Conservation (phyloP, 306 rosid species). For the Cucumis sativus region DNA sequence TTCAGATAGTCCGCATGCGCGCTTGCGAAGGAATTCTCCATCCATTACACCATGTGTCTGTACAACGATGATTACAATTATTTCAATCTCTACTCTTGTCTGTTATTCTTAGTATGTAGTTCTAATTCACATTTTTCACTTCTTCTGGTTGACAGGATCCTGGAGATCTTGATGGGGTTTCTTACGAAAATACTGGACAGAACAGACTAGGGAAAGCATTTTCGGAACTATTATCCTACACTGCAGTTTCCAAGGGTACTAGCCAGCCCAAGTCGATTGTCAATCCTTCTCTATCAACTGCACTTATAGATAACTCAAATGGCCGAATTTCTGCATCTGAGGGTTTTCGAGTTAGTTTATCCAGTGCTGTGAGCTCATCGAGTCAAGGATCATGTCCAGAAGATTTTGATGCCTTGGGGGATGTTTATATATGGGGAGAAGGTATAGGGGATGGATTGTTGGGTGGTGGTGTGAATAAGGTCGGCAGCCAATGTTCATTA, state of each 20-base stretch:
- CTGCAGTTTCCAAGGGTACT: slow-evolving; percentile 34
- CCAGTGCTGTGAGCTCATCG: slow-evolving; percentile 92
- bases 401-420: slow-evolving; percentile 70
- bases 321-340: slow-evolving; percentile 65
- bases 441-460: slow-evolving; percentile 58
- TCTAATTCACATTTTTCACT: slow-evolving; percentile 13
- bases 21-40: slow-evolving; percentile 46
- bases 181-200: slow-evolving; percentile 32
- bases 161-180: slow-evolving; percentile 34
- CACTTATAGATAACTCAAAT: slow-evolving; percentile 49
- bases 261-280: slow-evolving; percentile 36
- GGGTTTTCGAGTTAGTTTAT: slow-evolving; percentile 65
- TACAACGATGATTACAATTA: slow-evolving; percentile 14
- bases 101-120: neutral
- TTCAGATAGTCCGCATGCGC: slow-evolving; percentile 46
- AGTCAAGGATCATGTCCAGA: slow-evolving; percentile 83
- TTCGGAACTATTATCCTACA: slow-evolving; percentile 57
- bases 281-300: slow-evolving; percentile 38
- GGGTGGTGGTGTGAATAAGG: slow-evolving; percentile 60
- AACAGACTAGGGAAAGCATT: slow-evolving; percentile 69
- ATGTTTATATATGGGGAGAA: slow-evolving; percentile 87
- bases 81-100: neutral
- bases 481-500: slow-evolving; percentile 28
- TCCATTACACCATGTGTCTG: slow-evolving; percentile 53
- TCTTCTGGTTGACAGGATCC: slow-evolving; percentile 46